Base-by-base conservation (phyloP, 2,329 filamentous ascomycete genomes). In the Knufia fluminis region DNA sequence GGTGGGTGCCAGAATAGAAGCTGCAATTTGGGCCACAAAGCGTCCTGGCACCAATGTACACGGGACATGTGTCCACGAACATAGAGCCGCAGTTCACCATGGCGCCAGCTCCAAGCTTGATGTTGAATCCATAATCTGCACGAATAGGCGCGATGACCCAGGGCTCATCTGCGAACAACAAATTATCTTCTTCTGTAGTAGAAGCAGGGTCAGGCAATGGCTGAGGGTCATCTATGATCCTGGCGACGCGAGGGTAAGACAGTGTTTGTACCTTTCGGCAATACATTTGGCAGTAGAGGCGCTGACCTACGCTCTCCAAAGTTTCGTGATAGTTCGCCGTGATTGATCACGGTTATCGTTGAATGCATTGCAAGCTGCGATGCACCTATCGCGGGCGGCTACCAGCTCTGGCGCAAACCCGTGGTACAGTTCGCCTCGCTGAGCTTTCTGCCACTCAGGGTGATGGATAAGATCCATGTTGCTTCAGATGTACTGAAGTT, bases 51-150 rank as follows among this genome's bases (percentile, higher is more conserved):
- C 89, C 89, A 43, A 95, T 79, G 1, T 74, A 80, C 49, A 94
- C 84, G 23, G 73, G 66, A 63, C 82, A 85, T 1, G 85, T 90
- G 62, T 94, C 89, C 24, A 94, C 70, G 62, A 88, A 85, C 4
- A 80, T 82, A 58, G 78, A 82, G 65, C 87, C 82, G 62, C 76
- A 81, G 67, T 85, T 94, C 63, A 94, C 75, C 60, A 82, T 92
- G 12, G 86, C 85, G 48, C 80, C 79, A 39, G 77, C 69, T 16
- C 85, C 87, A 6, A 90, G 64, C 50, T 74, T 77, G 40, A 91
- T 71, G 54, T 92, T 89, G 59, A 75, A 82, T 2, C 88, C 88
- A 59, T 92, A 91, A 66, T 94, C 87, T 52, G 84, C 76, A 40
- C 73, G 77, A 47, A 92, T 71, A 0, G 86, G 86, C 0, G 75